phyloP scores from a whole-genome alignment of 225 moss, liverwort and hornwort genomes.

The Bryoerythrophyllum caledonicum region DNA sequence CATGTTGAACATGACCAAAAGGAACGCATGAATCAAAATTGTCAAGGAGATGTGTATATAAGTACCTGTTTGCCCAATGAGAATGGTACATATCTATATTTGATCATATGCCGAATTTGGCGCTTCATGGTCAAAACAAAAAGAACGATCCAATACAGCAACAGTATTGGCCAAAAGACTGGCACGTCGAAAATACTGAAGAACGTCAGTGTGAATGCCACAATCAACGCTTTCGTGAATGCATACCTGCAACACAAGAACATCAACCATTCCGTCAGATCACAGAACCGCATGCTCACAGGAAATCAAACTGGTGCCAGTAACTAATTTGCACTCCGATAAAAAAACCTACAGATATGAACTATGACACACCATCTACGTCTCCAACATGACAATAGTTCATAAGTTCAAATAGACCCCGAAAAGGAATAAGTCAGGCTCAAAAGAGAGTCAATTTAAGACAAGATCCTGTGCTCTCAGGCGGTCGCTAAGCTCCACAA shows the following conservation, averaged over 20 bases:
- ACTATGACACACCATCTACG: neutral
- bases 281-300: neutral
- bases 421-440: neutral
- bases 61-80: slow-evolving; percentile 98
- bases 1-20: neutral
- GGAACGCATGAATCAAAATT: neutral
- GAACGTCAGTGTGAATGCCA: slow-evolving; percentile 91
- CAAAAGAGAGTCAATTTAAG: neutral
- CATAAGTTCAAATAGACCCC: neutral
- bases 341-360: neutral
- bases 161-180: slow-evolving; percentile 97
- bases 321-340: neutral
- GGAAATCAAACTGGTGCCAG: neutral
- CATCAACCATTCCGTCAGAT: slow-evolving; percentile 17
- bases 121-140: slow-evolving; percentile 99
- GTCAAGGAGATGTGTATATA: neutral
- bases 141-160: slow-evolving; percentile 98
- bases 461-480: slow-evolving; percentile 19
- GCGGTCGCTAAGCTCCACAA: slow-evolving; percentile 9
- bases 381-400: neutral
- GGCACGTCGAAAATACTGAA: slow-evolving; percentile 99
- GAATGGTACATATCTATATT: slow-evolving; percentile 95
- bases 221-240: slow-evolving; percentile 92
- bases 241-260: slow-evolving; percentile 80
- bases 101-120: slow-evolving; percentile 99